A percentile compares a stretch with the other conserved stretches of the same genome.
Evolutionary conservation across 2,329 filamentous ascomycete species (phyloP).

Genomic region (Ascochyta clinopodiicola): DNA sequence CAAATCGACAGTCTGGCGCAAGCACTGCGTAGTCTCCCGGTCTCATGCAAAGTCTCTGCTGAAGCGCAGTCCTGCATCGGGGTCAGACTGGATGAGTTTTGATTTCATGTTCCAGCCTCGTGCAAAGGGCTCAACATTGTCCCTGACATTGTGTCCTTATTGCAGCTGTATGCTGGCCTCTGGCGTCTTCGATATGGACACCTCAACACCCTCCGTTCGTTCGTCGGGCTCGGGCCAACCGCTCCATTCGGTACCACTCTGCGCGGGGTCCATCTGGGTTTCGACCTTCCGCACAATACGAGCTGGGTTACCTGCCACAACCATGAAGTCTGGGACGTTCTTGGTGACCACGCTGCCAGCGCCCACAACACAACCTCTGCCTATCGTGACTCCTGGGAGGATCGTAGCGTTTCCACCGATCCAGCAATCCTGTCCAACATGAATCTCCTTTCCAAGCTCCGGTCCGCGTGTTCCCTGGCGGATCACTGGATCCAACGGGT

Average conservation of each 20-base stretch:
- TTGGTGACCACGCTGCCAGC: conserved; percentile 87
- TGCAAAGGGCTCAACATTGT: no score
- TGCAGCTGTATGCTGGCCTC: conserved; percentile 35
- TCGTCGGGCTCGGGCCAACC: conserved; percentile 76
- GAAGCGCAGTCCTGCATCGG: no score
- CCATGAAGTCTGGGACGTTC: conserved; percentile 68
- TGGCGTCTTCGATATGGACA: conserved; percentile 77
- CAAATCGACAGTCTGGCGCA: neutral
- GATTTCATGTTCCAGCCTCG: no score
- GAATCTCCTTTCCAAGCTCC: conserved; percentile 75
- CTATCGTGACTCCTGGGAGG: conserved; percentile 78
- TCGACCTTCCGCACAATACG: conserved; percentile 61
- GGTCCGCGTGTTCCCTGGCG: conserved; percentile 78
- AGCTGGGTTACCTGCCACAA: conserved; percentile 73
- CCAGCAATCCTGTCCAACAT: conserved; percentile 73
- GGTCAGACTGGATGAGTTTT: no score
- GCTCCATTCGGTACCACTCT: conserved; percentile 25
- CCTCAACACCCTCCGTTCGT: conserved; percentile 71
- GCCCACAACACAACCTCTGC: conserved; percentile 74
- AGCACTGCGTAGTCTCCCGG: neutral
- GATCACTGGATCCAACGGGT: conserved; percentile 76
- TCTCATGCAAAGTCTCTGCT: no score
- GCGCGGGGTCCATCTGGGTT: conserved; percentile 40
- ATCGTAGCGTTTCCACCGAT: conserved; percentile 62
- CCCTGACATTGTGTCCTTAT: neutral